phyloP scores from a whole-genome alignment of 805 yeast species.

The Ogataea trehaloabstinens region DNA sequence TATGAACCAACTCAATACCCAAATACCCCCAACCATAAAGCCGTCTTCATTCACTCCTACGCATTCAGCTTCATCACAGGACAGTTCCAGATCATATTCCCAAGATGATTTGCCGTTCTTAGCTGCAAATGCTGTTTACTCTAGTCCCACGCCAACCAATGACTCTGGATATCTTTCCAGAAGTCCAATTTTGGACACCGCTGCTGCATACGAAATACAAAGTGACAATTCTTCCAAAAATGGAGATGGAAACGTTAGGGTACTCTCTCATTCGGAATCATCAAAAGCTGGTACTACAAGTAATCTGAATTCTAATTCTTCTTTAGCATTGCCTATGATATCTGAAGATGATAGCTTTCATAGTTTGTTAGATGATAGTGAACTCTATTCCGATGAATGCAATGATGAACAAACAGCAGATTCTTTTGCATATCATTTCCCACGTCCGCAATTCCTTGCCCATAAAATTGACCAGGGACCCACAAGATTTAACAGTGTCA shows the following conservation, averaged over 20 bases:
- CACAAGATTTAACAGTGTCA: background rate
- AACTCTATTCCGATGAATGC: background rate
- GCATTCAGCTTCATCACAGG: constrained; percentile 11
- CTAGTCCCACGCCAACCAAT: background rate
- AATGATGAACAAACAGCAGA: background rate
- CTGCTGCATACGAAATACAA: constrained; percentile 8
- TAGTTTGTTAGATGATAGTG: constrained; percentile 1
- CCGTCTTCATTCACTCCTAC: constrained; percentile 1
- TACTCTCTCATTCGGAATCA: constrained; percentile 8
- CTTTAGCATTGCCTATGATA: constrained; percentile 19
- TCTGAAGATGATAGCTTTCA: constrained; percentile 19
- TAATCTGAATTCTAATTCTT: constrained; percentile 17
- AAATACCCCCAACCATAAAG: background rate
- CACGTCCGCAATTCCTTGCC: background rate
- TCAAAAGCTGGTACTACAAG: constrained; percentile 5
- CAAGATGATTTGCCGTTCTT: background rate
- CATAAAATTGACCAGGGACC: background rate
- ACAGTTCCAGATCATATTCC: background rate
- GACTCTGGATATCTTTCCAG: constrained; percentile 2
- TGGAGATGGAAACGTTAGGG: constrained; percentile 5
- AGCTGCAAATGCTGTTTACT: background rate
- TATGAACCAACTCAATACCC: background rate
- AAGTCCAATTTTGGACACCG: constrained; percentile 10
- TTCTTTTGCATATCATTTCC: background rate
- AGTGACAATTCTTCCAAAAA: constrained; percentile 8